Conservation (phyloP, 2,329 filamentous ascomycete genomes). For the Arthroderma uncinatum region DNA sequence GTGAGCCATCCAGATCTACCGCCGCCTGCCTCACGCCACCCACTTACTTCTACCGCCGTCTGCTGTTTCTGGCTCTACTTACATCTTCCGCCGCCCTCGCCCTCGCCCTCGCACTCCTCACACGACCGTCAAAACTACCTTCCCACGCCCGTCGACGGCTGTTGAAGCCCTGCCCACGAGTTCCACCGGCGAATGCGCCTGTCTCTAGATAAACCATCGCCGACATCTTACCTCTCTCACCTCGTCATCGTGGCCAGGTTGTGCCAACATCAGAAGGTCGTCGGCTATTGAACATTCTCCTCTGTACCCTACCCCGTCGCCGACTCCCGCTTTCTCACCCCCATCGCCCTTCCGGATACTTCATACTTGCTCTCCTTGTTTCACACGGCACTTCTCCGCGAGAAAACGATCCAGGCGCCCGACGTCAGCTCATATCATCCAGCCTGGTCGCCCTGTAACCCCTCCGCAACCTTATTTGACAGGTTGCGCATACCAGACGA, state of each 20-base stretch:
- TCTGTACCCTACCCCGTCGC: not conserved
- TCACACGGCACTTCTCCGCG: slow-evolving; percentile 1
- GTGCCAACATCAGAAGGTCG: not conserved
- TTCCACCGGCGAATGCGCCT: not conserved
- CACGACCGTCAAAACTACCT: not conserved
- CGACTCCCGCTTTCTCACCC: not conserved
- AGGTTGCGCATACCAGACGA: not conserved
- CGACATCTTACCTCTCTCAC: not conserved
- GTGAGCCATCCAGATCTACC: slow-evolving; percentile 7
- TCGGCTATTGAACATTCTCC: slow-evolving; percentile 1
- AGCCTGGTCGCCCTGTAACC: not conserved
- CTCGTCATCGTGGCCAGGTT: not conserved
- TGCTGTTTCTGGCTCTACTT: slow-evolving; percentile 4
- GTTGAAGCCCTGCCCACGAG: not conserved
- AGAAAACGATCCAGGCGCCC: not conserved
- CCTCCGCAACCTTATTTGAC: slow-evolving; percentile 2
- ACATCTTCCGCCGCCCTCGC: not conserved
- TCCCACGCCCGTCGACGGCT: not conserved
- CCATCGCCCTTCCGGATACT: not conserved
- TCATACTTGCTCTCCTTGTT: not conserved
- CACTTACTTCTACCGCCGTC: not conserved
- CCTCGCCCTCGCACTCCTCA: not conserved
- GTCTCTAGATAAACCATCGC: not conserved
- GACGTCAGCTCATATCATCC: not conserved
- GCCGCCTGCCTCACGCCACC: slow-evolving; percentile 4